A percentile compares a stretch with the other conserved stretches of the same genome.
These are phyloP conservation scores for Grifola frondosa DNA, from an alignment of 1,284 basidiomycete genomes.

Conservation along the genomic window DNA sequence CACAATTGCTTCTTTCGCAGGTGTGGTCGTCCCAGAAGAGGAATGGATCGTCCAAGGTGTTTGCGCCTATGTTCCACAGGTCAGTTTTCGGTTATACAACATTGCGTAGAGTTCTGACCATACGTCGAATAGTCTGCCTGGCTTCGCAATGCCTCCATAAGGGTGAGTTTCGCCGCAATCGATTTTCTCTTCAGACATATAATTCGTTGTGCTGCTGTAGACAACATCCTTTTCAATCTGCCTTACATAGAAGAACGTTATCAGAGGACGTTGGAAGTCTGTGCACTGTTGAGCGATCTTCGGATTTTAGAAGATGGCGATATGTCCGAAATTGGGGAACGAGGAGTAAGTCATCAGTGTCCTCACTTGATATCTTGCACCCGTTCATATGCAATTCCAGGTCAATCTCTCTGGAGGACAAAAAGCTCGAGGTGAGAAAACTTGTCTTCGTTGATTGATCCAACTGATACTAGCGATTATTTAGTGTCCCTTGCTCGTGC, in stretches of 20 bases:
- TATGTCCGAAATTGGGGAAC: constrained; percentile 88
- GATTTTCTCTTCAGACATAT: not conserved
- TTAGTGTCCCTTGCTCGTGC: constrained; percentile 85
- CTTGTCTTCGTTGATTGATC: not conserved
- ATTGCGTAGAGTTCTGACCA: constrained; percentile 3
- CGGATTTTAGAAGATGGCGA: constrained; percentile 94
- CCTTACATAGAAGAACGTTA: constrained; percentile 82
- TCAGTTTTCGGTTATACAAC: constrained; percentile 22
- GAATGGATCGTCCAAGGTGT: constrained; percentile 78
- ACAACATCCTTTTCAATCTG: constrained; percentile 91
- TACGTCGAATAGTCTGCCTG: constrained; percentile 60
- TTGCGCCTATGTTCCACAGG: constrained; percentile 93
- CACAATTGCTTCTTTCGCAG: constrained; percentile 61
- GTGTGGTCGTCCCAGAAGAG: constrained; percentile 41
- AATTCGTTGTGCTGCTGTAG: constrained; percentile 37
- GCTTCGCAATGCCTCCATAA: constrained; percentile 91
- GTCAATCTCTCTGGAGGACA: constrained; percentile 93
- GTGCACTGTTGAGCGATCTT: constrained; percentile 77
- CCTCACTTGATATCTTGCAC: not conserved
- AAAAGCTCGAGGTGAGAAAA: constrained; percentile 76
- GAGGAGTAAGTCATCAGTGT: constrained; percentile 52
- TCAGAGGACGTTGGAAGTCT: constrained; percentile 68
- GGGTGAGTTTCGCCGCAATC: constrained; percentile 51
- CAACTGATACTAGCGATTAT: constrained; percentile 1
- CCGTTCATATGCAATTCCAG: constrained; percentile 33